These are phyloP conservation scores for Rhynchospora pubera DNA, from an alignment of 176 grass and related monocot species.

Conservation along the genomic window DNA sequence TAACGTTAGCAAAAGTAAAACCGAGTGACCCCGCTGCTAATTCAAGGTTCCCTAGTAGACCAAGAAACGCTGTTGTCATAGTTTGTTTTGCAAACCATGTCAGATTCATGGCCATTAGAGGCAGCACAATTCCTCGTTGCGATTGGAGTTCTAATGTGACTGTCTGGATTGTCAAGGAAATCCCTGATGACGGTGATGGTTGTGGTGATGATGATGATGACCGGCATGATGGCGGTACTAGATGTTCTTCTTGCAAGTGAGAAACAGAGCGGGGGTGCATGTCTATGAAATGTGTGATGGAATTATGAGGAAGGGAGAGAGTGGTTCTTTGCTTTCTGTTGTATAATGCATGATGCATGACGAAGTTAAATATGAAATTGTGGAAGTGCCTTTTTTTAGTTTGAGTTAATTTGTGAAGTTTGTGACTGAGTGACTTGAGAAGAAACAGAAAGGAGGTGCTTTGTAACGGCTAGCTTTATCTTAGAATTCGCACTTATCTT, in stretches of 20 bases:
- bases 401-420: not conserved
- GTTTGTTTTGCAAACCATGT: constrained; percentile 72
- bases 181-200: constrained; percentile 12
- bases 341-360: constrained; percentile 14
- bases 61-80: constrained; percentile 67
- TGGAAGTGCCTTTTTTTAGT: constrained; percentile 6
- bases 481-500: not conserved
- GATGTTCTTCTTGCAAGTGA: not conserved
- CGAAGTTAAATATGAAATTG: constrained; percentile 12
- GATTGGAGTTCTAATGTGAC: constrained; percentile 37
- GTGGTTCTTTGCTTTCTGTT: not conserved
- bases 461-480: constrained; percentile 2
- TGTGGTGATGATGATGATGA: not conserved
- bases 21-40: constrained; percentile 70
- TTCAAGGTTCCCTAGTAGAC: constrained; percentile 61
- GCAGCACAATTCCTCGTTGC: constrained; percentile 64
- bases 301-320: not conserved
- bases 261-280: not conserved
- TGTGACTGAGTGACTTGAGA: not conserved
- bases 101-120: constrained; percentile 68
- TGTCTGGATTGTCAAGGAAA: not conserved
- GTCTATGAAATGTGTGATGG: not conserved
- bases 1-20: constrained; percentile 84
- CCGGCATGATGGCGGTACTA: not conserved
- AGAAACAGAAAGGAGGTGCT: not conserved